These are phyloP conservation scores for Wickerhamiella occidentalis DNA, from an alignment of 805 yeast species.

Conservation along the genomic window DNA sequence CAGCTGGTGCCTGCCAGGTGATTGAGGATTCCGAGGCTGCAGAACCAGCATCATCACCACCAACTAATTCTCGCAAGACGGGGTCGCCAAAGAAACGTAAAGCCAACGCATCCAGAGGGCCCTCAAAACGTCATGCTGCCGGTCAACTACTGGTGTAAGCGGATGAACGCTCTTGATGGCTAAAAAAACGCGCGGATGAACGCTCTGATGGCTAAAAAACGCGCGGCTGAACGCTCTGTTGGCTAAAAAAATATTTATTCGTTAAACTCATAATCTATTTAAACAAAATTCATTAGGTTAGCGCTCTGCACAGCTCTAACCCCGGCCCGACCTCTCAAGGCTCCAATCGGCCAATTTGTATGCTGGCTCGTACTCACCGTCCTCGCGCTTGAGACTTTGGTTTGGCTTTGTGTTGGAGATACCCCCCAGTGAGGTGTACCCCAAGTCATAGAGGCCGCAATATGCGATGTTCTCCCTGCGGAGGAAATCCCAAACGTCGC, in stretches of 20 bases:
- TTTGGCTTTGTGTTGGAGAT: constrained; percentile 56
- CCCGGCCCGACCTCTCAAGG: constrained; percentile 32
- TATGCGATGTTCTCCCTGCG: constrained; percentile 47
- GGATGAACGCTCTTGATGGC: too few relatives aligned
- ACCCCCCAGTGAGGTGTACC: constrained; percentile 88
- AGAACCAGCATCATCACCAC: too few relatives aligned
- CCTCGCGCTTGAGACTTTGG: constrained; percentile 38
- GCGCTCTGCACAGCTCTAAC: neutral
- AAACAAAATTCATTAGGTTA: neutral
- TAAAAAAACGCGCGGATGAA: too few relatives aligned
- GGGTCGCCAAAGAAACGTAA: too few relatives aligned
- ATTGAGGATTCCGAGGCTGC: too few relatives aligned
- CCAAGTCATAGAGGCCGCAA: constrained; percentile 65
- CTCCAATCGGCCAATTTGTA: constrained; percentile 37
- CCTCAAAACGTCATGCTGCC: too few relatives aligned
- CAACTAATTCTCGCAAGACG: too few relatives aligned
- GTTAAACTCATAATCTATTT: neutral
- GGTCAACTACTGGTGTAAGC: too few relatives aligned
- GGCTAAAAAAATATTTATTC: neutral
- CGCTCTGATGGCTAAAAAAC: too few relatives aligned
- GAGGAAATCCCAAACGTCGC: constrained; percentile 72
- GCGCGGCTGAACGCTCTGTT: too few relatives aligned
- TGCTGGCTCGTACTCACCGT: constrained; percentile 42
- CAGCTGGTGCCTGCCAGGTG: too few relatives aligned
- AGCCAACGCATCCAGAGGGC: too few relatives aligned